A percentile compares a stretch with the other conserved stretches of the same genome.
phyloP scores from a whole-genome alignment of 2,329 filamentous ascomycete genomes.

The Xylariaceae sp. region DNA sequence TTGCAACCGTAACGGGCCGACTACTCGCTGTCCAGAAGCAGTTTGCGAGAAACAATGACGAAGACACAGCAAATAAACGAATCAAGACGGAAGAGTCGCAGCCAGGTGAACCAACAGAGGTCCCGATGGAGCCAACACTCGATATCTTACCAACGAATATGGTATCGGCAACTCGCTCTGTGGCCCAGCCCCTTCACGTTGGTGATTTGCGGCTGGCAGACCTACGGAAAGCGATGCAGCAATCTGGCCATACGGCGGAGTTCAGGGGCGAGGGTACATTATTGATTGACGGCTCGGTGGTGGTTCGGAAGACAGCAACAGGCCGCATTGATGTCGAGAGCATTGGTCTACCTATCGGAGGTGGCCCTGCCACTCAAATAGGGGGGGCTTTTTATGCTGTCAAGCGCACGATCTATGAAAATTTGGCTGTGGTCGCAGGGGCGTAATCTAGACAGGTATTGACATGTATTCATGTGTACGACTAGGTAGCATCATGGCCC shows the following conservation, averaged over 20 bases:
- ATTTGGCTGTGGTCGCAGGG: constrained; percentile 86
- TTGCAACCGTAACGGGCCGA: constrained; percentile 89
- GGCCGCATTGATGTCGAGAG: constrained; percentile 89
- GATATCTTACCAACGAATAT: constrained; percentile 64
- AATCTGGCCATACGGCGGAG: constrained; percentile 83
- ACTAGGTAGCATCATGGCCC: constrained; percentile 16
- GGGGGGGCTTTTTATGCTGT: constrained; percentile 83
- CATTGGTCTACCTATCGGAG: constrained; percentile 61
- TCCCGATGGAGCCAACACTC: constrained; percentile 54
- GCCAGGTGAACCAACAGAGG: constrained; percentile 29
- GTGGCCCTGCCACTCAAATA: constrained; percentile 51
- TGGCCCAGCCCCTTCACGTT: constrained; percentile 89
- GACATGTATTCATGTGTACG: constrained; percentile 13
- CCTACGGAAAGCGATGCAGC: constrained; percentile 82
- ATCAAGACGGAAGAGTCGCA: constrained; percentile 52
- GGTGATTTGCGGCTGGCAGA: constrained; percentile 91
- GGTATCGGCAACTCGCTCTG: constrained; percentile 75
- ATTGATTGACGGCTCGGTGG: constrained; percentile 85
- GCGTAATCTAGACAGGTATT: constrained; percentile 49
- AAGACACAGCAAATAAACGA: constrained; percentile 56
- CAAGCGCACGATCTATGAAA: constrained; percentile 90
- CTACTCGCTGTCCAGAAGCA: constrained; percentile 50
- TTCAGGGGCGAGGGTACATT: constrained; percentile 93
- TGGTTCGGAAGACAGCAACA: constrained; percentile 86
- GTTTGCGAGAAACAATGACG: constrained; percentile 56